Evolutionary conservation across 2,329 filamentous ascomycete species (phyloP).

Genomic region (Trichoderma sp.): DNA sequence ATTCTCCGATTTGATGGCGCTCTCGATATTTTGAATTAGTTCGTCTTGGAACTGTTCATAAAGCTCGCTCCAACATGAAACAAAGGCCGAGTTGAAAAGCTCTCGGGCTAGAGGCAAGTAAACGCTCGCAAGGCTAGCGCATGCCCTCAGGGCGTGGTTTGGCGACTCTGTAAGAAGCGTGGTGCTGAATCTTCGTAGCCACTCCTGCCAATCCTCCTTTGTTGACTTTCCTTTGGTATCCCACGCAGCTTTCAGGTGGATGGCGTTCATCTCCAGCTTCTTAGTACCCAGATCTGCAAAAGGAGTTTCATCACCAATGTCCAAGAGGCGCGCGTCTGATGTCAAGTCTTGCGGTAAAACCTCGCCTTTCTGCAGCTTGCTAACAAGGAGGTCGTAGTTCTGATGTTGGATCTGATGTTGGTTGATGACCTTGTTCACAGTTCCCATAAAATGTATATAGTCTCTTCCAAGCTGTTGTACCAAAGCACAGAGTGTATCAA

Average conservation of each 20-base stretch:
- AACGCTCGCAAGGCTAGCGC: conserved; percentile 84
- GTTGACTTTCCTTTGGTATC: conserved; percentile 96
- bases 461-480: conserved; percentile 96
- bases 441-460: conserved; percentile 90
- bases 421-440: conserved; percentile 84
- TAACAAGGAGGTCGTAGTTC: conserved; percentile 90
- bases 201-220: conserved; percentile 98
- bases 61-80: conserved; percentile 97
- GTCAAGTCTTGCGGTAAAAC: conserved; percentile 93
- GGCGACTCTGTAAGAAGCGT: conserved; percentile 94
- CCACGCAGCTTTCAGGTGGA: conserved; percentile 96
- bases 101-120: conserved; percentile 91
- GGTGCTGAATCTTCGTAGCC: conserved; percentile 95
- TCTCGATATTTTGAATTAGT: conserved; percentile 92
- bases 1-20: conserved; percentile 90
- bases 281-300: conserved; percentile 85
- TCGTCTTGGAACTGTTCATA: conserved; percentile 98
- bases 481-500: conserved; percentile 92
- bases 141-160: conserved; percentile 91
- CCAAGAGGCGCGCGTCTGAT: conserved; percentile 77
- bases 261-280: conserved; percentile 95
- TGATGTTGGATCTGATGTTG: conserved; percentile 80
- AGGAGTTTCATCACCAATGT: conserved; percentile 75
- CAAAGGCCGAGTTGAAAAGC: conserved; percentile 97
- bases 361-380: conserved; percentile 92